Base-by-base conservation (phyloP, 1,139 yeast species). In the Taphrina pruni region DNA sequence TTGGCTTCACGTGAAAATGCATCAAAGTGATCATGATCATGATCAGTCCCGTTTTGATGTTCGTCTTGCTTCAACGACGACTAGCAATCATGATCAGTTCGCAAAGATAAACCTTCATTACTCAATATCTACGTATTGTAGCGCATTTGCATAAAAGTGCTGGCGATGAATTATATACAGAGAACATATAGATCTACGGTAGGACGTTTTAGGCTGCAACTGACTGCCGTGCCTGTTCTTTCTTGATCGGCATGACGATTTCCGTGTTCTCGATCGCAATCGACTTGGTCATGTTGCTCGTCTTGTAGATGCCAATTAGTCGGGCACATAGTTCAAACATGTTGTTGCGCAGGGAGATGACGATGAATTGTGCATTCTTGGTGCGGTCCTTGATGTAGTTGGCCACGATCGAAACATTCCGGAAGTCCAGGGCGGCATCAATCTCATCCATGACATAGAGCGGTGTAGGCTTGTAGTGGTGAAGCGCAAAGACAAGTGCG, bases 371-470 rank as follows among this genome's bases (percentile, higher is more conserved):
- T 0, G 98, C 99, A 79, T 93, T 91, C 79, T 90, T 90, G 2
- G 99, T 95, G 66, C 97, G 83, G 75, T 94, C 97, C 76, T 92
- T 93, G 77, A 95, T 95, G 77, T 95, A 95, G 76, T 93, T 93
- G 2, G 99, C 99, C 69, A 95, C 97, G 79, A 94, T 94, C 14
- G 97, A 90, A 62, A 95, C 99, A 76, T 95, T 95, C 77, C 98
- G 83, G 80, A 94, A 95, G 80, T 95, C 99, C 74, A 95, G 83
- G 0, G 99, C 99, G 0, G 99, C 99, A 80, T 95, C 99, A 75
- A 95, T 94, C 80, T 95, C 99, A 81, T 95, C 99, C 99, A 95
- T 95, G 48, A 95, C 99, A 77, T 95, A 95, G 61, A 95, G 81
- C 7, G 99, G 99, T 0, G 99, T 95, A 0, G 99, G 99, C 77